Base-by-base conservation (phyloP, 345 rosid genomes). In the Hibiscus trionum region DNA sequence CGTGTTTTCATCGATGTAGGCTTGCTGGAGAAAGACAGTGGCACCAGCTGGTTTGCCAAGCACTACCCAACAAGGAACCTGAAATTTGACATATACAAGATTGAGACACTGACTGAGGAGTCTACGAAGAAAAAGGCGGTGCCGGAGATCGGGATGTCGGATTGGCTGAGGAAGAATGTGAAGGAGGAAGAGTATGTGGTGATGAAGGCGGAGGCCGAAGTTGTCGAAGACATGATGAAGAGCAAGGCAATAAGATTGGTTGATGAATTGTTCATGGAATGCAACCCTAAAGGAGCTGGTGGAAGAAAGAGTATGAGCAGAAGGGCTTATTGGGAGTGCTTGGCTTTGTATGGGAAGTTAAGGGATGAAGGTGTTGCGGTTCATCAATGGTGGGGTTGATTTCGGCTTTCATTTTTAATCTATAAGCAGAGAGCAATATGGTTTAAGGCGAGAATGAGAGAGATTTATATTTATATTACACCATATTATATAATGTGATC, bases 261-360 rank as follows among this genome's bases (percentile, higher is more conserved):
- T 59, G 62, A 59, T 59, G 62, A 59, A 14, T n/a, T 59, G 8
- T 59, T 59, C 62, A 26, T 59, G 62, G 62, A 59, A 56, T 90
- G 93, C 82, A 90, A 82, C 82, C 93, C 91, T 42, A 75, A 76
- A 66, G 81, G 87, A 37, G 75, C 67, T 50, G 82, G 66, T n/a
- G 82, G 59, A 64, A 73, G 73, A 66, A 78, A 49, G 68, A 76
- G 71, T 21, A 70, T 84, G 56, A 80, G 81, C 72, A 76, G 80
- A 72, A 87, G 86, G 79, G 89, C 89, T 75, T 90, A 93, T 11
- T 90, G 94, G 94, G 86, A 90, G 61, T 93, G 96, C 57, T 80
- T 93, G 84, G 93, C 98, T 72, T 63, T 90, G 78, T 90, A 87
- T 55, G 94, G 62, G n/a, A 59, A 59, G 62, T 11, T 59, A 11